Evolutionary conservation across 805 yeast genomes (phyloP).

Genomic region (Huiozyma sinensis): DNA sequence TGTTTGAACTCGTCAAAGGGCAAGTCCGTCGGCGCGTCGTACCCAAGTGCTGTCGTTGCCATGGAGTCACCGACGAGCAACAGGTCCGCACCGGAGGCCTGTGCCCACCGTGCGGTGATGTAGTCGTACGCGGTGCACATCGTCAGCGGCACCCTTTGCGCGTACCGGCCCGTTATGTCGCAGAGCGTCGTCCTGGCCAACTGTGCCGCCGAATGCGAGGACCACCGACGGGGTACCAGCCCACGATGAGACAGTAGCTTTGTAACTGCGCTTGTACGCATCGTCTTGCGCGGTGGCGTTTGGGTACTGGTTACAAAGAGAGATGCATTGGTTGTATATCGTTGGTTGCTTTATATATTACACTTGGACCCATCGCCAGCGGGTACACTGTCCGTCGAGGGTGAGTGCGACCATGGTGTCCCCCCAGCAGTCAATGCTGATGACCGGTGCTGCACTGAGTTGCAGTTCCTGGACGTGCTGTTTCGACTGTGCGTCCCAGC

Average conservation of each 20-base stretch:
- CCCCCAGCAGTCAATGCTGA: background rate
- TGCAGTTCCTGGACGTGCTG: background rate
- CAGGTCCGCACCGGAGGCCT: conserved; percentile 54
- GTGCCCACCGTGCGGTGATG: conserved; percentile 63
- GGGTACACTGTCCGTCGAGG: conserved; percentile 19
- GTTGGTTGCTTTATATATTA: too few species aligned
- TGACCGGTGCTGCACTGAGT: conserved; percentile 1
- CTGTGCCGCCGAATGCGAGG: too few species aligned
- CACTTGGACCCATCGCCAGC: conserved; percentile 17
- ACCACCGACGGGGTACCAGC: background rate
- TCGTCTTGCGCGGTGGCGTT: too few species aligned
- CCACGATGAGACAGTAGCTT: too few species aligned
- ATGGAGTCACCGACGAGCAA: conserved; percentile 84
- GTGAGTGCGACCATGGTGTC: conserved; percentile 17
- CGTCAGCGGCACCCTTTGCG: conserved; percentile 32
- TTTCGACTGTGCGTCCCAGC: conserved; percentile 11
- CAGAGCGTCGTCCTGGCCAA: conserved; percentile 19
- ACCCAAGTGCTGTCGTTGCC: conserved; percentile 86
- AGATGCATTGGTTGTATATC: too few species aligned
- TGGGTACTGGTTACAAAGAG: too few species aligned
- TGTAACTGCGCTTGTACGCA: too few species aligned
- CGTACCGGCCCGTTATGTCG: conserved; percentile 29
- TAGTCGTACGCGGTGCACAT: conserved; percentile 83
- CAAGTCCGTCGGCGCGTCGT: conserved; percentile 62
- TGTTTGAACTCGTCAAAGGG: conserved; percentile 70